Percentiles rank a stretch among this genome's conserved stretches.
Evolutionary conservation across 2,329 filamentous ascomycete species (phyloP).

Genomic region (Clonostachys sp.): DNA sequence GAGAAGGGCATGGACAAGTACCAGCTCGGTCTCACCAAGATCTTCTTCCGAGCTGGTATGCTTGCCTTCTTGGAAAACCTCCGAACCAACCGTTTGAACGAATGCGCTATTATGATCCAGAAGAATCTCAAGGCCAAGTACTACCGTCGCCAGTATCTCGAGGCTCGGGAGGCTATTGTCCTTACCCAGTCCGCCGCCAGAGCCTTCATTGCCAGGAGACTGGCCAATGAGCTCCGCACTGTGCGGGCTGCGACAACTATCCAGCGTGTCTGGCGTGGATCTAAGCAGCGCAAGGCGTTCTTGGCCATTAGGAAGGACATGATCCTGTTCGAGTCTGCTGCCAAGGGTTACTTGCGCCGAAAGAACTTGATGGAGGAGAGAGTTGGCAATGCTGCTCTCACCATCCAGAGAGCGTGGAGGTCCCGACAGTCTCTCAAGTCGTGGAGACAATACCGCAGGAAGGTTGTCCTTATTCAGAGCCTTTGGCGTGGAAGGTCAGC

Average conservation of each 20-base stretch:
- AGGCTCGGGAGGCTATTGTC: conserved; percentile 77
- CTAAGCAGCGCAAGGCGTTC: conserved; percentile 83
- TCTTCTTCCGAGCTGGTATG: conserved; percentile 99
- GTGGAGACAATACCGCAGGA: conserved; percentile 87
- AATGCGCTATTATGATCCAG: conserved; percentile 95
- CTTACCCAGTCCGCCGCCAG: conserved; percentile 73
- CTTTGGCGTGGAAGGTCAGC: conserved; percentile 85
- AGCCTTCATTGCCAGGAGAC: conserved; percentile 72
- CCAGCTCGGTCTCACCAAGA: conserved; percentile 95
- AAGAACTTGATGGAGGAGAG: conserved; percentile 92
- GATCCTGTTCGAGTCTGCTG: conserved; percentile 81
- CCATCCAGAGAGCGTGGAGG: conserved; percentile 90
- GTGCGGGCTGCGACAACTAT: conserved; percentile 89
- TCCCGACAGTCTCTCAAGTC: conserved; percentile 70
- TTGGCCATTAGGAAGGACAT: conserved; percentile 75
- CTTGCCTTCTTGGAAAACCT: conserved; percentile 95
- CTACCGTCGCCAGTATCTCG: conserved; percentile 86
- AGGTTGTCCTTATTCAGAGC: conserved; percentile 86
- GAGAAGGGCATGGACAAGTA: conserved; percentile 84
- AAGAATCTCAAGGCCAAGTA: conserved; percentile 97
- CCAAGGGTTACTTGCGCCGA: conserved; percentile 87
- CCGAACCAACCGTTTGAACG: conserved; percentile 83
- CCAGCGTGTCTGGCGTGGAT: conserved; percentile 89
- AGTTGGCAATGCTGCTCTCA: conserved; percentile 82
- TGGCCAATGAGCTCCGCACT: conserved; percentile 75